Evolutionary conservation across 306 rosid species (phyloP).

Genomic region (Echinosophora koreensis): DNA sequence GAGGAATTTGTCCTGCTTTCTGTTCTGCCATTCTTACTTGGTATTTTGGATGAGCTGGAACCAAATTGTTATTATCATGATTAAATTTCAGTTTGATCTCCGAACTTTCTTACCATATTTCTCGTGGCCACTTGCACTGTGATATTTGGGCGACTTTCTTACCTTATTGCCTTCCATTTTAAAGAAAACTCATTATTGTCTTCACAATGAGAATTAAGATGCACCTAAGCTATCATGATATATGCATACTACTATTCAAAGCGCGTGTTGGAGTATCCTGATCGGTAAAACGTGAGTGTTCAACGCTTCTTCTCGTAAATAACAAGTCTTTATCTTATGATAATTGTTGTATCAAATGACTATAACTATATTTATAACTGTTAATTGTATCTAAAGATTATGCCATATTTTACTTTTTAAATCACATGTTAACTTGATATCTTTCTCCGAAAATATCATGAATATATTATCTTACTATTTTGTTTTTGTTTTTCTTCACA

Average conservation of each 20-base stretch:
- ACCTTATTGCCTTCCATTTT: not conserved
- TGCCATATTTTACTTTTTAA: not conserved
- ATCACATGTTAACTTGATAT: too few species aligned
- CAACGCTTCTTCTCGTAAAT: not conserved
- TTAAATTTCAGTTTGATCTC: not conserved
- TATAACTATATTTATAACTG: not conserved
- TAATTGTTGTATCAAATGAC: not conserved
- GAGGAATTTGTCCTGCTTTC: constrained; percentile 12
- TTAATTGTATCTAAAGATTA: not conserved
- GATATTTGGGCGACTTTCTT: not conserved
- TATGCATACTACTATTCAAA: not conserved
- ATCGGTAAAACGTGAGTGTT: not conserved
- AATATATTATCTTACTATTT: too few species aligned
- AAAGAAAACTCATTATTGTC: not conserved
- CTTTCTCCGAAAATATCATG: too few species aligned
- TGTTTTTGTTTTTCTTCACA: too few species aligned
- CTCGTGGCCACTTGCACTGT: not conserved
- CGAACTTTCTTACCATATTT: not conserved
- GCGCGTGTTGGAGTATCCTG: not conserved
- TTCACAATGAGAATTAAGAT: not conserved
- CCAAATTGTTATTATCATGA: not conserved
- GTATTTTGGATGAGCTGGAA: constrained; percentile 29
- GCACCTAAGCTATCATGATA: not conserved
- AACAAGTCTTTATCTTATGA: not conserved
- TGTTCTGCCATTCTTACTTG: not conserved